phyloP scores from a whole-genome alignment of 305 asterid genomes.

The Fraxinus sp. region DNA sequence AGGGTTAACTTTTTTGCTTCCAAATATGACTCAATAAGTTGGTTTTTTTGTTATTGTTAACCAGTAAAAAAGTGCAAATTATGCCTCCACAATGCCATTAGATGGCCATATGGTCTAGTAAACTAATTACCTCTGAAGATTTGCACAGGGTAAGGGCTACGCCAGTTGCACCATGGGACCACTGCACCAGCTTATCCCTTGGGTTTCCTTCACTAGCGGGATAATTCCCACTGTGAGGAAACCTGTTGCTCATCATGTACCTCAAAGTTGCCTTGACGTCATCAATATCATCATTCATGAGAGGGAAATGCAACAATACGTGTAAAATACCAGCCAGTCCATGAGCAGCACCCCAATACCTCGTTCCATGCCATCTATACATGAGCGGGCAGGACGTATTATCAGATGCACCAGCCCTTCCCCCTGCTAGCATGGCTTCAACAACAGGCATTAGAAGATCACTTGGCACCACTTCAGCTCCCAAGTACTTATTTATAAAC shows the following conservation, averaged over 20 bases:
- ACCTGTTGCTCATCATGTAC: conserved; percentile 79
- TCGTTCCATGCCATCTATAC: conserved; percentile 88
- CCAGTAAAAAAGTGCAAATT: neutral
- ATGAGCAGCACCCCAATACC: conserved; percentile 89
- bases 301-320: conserved; percentile 60
- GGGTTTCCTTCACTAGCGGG: conserved; percentile 80
- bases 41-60: too few relatives aligned
- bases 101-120: neutral
- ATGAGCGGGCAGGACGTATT: conserved; percentile 58
- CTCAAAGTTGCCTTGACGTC: conserved; percentile 66
- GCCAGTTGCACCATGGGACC: conserved; percentile 85
- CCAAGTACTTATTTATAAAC: conserved; percentile 56
- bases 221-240: conserved; percentile 72
- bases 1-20: neutral
- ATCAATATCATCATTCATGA: conserved; percentile 37
- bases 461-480: conserved; percentile 42
- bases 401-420: conserved; percentile 65
- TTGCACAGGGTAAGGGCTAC: conserved; percentile 70
- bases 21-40: neutral
- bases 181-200: conserved; percentile 71
- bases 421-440: conserved; percentile 69
- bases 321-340: conserved; percentile 80
- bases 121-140: conserved; percentile 59
- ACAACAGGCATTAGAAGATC: conserved; percentile 63
- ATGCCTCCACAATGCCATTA: neutral